Percentiles rank a stretch among this genome's conserved stretches.
These are phyloP conservation scores for Karstenula rhodostoma DNA, from an alignment of 2,329 filamentous ascomycete genomes.

Conservation along the genomic window DNA sequence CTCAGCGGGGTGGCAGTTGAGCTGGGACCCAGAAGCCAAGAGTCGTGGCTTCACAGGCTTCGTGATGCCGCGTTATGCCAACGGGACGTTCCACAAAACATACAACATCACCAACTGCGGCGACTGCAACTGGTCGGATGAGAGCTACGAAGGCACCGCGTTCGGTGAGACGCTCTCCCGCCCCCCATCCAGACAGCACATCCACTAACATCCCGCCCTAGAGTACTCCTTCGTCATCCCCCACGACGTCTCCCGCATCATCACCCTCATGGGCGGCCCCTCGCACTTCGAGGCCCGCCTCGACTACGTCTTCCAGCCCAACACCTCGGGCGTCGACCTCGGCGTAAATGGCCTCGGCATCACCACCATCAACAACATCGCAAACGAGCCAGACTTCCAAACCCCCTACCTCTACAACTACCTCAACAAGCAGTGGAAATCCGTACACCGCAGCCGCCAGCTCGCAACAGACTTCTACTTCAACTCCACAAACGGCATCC, in stretches of 20 bases:
- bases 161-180: slow-evolving; percentile 34
- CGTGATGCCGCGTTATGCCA: slow-evolving; percentile 46
- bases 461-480: slow-evolving; percentile 54
- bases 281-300: slow-evolving; percentile 51
- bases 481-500: slow-evolving; percentile 51
- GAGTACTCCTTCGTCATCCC: slow-evolving; percentile 56
- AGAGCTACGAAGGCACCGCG: slow-evolving; percentile 54
- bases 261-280: slow-evolving; percentile 53
- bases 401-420: slow-evolving; percentile 55
- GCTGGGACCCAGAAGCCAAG: slow-evolving; percentile 49
- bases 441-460: slow-evolving; percentile 41
- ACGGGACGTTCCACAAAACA: slow-evolving; percentile 46
- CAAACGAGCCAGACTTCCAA: slow-evolving; percentile 52
- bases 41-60: slow-evolving; percentile 50
- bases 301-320: slow-evolving; percentile 53
- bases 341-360: slow-evolving; percentile 47
- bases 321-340: slow-evolving; percentile 47
- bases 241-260: slow-evolving; percentile 53
- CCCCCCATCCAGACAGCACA: neutral
- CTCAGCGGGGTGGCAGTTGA: slow-evolving; percentile 53
- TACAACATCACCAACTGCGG: slow-evolving; percentile 55
- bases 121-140: slow-evolving; percentile 52
- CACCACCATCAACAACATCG: slow-evolving; percentile 48
- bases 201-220: slow-evolving; percentile 10
- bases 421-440: slow-evolving; percentile 50